Evolutionary conservation across 257 asterid species (phyloP).

Genomic region (Fraxinus cuspidata): DNA sequence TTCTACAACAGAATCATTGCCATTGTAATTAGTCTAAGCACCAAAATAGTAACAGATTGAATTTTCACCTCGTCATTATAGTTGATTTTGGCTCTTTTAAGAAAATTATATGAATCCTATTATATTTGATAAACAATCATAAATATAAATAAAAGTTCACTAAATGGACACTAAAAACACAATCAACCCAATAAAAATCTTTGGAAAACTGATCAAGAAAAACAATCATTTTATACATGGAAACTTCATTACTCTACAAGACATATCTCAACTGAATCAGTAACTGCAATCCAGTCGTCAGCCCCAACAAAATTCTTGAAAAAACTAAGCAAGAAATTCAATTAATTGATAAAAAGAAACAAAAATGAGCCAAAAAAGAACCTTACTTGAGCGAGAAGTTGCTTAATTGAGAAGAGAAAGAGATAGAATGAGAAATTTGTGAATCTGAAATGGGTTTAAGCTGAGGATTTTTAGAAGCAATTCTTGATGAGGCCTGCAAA

Average conservation of each 20-base stretch:
- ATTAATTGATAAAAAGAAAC: neutral
- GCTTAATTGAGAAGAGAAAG: slow-evolving; percentile 57
- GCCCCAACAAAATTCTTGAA: neutral
- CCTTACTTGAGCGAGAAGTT: slow-evolving; percentile 47
- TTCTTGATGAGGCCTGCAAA: neutral
- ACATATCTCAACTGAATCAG: neutral
- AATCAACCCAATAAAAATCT: too few relatives aligned
- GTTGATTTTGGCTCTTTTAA: neutral
- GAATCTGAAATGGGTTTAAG: neutral
- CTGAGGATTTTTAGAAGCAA: neutral
- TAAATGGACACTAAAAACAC: too few relatives aligned
- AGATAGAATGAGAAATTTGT: slow-evolving; percentile 33
- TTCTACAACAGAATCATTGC: too few relatives aligned
- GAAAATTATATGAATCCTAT: neutral
- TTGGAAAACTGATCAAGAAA: too few relatives aligned
- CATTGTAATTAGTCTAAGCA: neutral
- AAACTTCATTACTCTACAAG: neutral
- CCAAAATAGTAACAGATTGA: neutral
- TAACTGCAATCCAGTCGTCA: neutral
- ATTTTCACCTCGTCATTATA: neutral
- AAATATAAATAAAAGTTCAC: too few relatives aligned
- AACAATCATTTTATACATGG: too few relatives aligned
- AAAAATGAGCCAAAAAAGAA: neutral
- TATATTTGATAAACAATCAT: neutral
- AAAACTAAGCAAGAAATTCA: neutral